phyloP scores from a whole-genome alignment of 208 protist genomes.

The Leptomonas pyrrhocoris region DNA sequence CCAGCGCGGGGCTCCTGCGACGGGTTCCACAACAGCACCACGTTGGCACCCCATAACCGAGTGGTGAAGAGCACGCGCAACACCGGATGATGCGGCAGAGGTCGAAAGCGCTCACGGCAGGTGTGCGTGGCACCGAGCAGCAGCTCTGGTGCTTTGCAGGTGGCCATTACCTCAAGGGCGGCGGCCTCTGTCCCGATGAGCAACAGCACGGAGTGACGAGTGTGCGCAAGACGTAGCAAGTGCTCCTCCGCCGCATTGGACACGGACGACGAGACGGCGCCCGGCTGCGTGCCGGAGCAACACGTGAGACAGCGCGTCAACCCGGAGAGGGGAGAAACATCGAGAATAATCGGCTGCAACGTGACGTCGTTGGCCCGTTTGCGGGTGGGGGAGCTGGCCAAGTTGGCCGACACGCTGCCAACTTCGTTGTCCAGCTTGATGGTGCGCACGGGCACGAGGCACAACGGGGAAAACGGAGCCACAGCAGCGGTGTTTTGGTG shows the following conservation, averaged over 20 bases:
- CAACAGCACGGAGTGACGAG: conserved; percentile 64
- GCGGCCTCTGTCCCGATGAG: conserved; percentile 59
- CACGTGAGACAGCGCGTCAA: conserved; percentile 52
- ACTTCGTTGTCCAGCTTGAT: conserved; percentile 57
- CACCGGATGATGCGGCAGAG: conserved; percentile 42
- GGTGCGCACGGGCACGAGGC: conserved; percentile 54
- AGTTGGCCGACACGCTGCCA: conserved; percentile 1
- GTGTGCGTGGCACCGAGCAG: conserved; percentile 28
- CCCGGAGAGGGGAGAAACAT: conserved; percentile 56
- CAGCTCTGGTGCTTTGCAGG: conserved; percentile 50
- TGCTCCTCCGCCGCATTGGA: conserved; percentile 59
- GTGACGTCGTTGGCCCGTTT: conserved; percentile 28
- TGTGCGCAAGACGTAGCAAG: conserved; percentile 64
- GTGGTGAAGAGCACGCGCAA: conserved; percentile 62
- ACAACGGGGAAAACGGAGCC: conserved; percentile 16
- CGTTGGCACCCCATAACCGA: conserved; percentile 72
- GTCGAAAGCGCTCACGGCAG: conserved; percentile 36
- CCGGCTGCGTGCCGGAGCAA: conserved; percentile 28
- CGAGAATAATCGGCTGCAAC: conserved; percentile 64
- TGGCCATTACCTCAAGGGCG: conserved; percentile 44
- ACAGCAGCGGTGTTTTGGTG: conserved; percentile 8
- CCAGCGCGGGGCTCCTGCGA: conserved; percentile 34
- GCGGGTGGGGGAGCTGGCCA: conserved; percentile 18
- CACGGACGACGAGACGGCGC: conserved; percentile 26
- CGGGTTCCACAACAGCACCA: conserved; percentile 58